A percentile compares a stretch with the other conserved stretches of the same genome.
Evolutionary conservation across 768 basidiomycete species (phyloP).

Genomic region (Amanita polypyramis): DNA sequence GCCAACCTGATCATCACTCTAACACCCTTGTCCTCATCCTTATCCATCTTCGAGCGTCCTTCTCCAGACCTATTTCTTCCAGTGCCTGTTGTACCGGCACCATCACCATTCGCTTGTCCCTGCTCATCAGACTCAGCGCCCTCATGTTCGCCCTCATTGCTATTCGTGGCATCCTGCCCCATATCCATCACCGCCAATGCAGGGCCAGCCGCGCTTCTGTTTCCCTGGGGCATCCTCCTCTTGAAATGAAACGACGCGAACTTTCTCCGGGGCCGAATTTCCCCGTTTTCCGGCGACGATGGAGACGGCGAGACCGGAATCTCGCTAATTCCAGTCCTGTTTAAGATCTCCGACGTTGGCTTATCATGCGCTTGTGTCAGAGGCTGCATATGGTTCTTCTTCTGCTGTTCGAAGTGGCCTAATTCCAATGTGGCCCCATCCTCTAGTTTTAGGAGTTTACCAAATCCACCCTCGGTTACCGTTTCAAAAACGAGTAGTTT

Average conservation of each 20-base stretch:
- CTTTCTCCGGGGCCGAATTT: slow-evolving; percentile 29
- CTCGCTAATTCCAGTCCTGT: background rate
- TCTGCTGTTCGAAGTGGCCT: slow-evolving; percentile 50
- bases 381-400: slow-evolving; percentile 1
- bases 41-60: slow-evolving; percentile 30
- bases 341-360: no score
- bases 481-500: slow-evolving; percentile 51
- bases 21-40: slow-evolving; percentile 56
- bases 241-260: slow-evolving; percentile 64
- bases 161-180: background rate
- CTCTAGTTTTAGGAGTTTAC: slow-evolving; percentile 58
- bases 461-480: slow-evolving; percentile 78
- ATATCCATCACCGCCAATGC: slow-evolving; percentile 68
- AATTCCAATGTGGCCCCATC: slow-evolving; percentile 77
- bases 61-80: slow-evolving; percentile 14
- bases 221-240: slow-evolving; percentile 32
- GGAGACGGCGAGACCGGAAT: background rate
- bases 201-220: slow-evolving; percentile 54
- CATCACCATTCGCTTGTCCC: slow-evolving; percentile 26
- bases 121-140: background rate
- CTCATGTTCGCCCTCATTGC: background rate
- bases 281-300: background rate
- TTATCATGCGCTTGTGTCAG: no score
- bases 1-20: slow-evolving; percentile 71
- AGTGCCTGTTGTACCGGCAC: no score